Base-by-base conservation (phyloP, 192 early-diverging fungal genomes). In the Podila epigama region DNA sequence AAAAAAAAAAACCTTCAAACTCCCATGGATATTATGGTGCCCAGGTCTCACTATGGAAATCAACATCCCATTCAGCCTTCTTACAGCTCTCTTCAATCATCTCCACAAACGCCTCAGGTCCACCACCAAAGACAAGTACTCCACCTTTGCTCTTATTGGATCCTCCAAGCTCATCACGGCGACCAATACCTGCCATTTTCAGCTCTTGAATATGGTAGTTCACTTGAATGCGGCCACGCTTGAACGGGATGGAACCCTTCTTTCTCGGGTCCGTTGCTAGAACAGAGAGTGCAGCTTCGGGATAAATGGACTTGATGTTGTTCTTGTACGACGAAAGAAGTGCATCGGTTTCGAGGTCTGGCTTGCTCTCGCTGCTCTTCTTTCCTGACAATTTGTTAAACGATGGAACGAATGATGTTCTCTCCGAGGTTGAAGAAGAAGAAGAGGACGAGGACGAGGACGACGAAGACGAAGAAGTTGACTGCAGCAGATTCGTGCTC, bases 131-230 rank as follows among this genome's bases (percentile, higher is more conserved):
- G 8, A 75, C 72, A n/a, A 68, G 12, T 28, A 75, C 72, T n/a
- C 51, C 59, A 13, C 53, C 54, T 11, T 25, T 51, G n/a, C 25
- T 50, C 2, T 15, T 10, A 10, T 44, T 40, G 2, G 31, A 29
- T 22, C 42, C 15, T 28, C 56, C 48, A 10, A 51, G 28, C 12
- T 9, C 39, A 5, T 32, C 27, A 1, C 28, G 35, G 12, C 40
- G 37, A 5, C 70, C 70, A 25, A 75, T 60, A 9, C 70, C 70
- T 28, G 62, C 25, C 20, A 34, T 35, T 22, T 63, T 61, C 40
- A 68, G 66, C 35, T 63, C 72, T 63, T 68, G 72, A 58, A 75
- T 75, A 58, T 75, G 72, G 6, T 75, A 59, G 48, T 75, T 67
- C 13, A 75, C 72, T 51, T 75, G 72, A 5, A 75, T 57, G 0